A percentile compares a stretch with the other conserved stretches of the same genome.
phyloP scores from a whole-genome alignment of 1,139 yeast species.

The Blastobotrys aristatus region DNA sequence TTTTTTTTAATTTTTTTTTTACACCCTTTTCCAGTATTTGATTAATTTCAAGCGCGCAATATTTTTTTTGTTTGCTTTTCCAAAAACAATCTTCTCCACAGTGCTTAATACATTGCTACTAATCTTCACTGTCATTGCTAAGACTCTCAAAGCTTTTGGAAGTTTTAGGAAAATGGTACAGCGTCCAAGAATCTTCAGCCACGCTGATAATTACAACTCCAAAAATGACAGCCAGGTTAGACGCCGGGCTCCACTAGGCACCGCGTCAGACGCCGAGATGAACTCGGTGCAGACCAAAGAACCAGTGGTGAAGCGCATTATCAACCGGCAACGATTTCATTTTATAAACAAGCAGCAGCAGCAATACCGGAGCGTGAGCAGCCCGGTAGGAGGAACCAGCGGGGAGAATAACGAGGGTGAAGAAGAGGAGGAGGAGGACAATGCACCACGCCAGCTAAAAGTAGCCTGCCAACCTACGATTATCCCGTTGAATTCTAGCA shows the following conservation, averaged over 20 bases:
- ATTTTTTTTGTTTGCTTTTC: neutral
- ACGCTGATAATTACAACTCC: neutral
- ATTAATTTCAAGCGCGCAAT: too few relatives aligned
- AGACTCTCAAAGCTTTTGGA: too few relatives aligned
- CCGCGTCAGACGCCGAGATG: conserved; percentile 11
- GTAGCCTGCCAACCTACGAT: neutral
- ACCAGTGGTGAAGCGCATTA: conserved; percentile 7
- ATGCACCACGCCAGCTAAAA: too few relatives aligned
- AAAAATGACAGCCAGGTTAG: neutral
- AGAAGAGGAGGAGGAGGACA: neutral
- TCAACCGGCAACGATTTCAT: conserved; percentile 11
- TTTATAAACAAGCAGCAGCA: neutral
- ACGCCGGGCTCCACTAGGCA: conserved; percentile 9
- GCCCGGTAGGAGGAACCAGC: conserved; percentile 4
- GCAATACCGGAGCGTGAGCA: conserved; percentile 11
- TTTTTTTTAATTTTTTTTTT: too few relatives aligned
- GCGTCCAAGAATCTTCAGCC: conserved; percentile 2
- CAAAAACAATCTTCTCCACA: neutral
- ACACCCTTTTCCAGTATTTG: too few relatives aligned
- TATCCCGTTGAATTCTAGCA: neutral
- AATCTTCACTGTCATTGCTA: neutral
- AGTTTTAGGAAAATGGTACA: neutral
- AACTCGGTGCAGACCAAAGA: conserved; percentile 10
- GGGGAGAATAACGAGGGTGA: neutral
- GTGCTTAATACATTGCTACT: neutral